Conservation (phyloP, 164 flowering plant genomes). For the Annona squamosa region DNA sequence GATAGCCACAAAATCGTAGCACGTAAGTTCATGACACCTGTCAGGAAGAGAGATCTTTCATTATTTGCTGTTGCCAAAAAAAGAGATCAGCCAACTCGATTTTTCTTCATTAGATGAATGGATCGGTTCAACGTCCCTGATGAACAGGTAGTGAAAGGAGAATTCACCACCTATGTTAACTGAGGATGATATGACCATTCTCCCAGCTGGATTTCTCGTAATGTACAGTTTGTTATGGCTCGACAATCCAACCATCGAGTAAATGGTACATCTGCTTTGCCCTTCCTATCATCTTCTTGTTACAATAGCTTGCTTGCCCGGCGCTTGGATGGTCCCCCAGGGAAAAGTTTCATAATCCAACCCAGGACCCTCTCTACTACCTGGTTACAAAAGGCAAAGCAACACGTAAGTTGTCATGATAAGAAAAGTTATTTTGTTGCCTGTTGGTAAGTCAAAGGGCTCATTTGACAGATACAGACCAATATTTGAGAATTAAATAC, state of each 20-base stretch:
- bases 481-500: too few relatives aligned
- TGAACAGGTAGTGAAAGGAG: not conserved
- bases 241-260: not conserved
- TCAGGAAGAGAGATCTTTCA: not conserved
- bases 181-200: not conserved
- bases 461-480: too few relatives aligned
- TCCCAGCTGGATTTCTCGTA: not conserved
- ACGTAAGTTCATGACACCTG: not conserved
- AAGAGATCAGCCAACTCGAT: not conserved
- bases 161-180: not conserved
- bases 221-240: not conserved
- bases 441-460: too few relatives aligned
- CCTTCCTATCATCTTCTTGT: not conserved
- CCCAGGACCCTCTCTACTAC: constrained; percentile 96
- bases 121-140: not conserved
- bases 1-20: too few relatives aligned
- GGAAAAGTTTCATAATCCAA: constrained; percentile 98
- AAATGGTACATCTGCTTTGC: not conserved
- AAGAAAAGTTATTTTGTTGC: too few relatives aligned
- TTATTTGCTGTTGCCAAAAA: not conserved
- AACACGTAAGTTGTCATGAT: not conserved
- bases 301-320: constrained; percentile 74
- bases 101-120: constrained; percentile 2
- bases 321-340: constrained; percentile 82
- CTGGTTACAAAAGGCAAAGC: constrained; percentile 24